Evolutionary conservation across 2,329 filamentous ascomycete genomes (phyloP), one percentile per base, ranked within the genome.

Genomic region (Fusarium robinianum): DNA sequence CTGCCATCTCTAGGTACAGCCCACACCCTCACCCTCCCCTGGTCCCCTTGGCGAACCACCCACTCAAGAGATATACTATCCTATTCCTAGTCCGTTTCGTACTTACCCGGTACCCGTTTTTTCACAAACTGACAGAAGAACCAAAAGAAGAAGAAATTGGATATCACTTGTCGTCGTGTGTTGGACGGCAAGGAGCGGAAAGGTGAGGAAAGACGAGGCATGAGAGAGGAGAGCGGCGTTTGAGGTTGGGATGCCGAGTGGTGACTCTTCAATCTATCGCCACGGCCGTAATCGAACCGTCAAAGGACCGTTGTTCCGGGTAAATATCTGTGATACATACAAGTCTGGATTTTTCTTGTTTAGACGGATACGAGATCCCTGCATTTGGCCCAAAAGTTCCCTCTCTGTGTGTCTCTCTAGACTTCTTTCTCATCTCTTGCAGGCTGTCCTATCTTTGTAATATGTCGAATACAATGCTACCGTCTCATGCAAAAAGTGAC

Each of bases 111-210:
- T n/a, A n/a, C n/a, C n/a, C n/a, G n/a, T n/a, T n/a, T n/a, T n/a
- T n/a, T n/a, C n/a, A n/a, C n/a, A n/a, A n/a, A n/a, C n/a, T n/a
- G n/a, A n/a, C n/a, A n/a, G n/a, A n/a, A n/a, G n/a, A n/a, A n/a
- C n/a, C n/a, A n/a, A n/a, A n/a, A n/a, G n/a, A n/a, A n/a, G 23
- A 18, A 11, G 21, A 30, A 18, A 37, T 36, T 21, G 39, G 27
- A 32, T 41, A 50, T 46, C 25, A 8, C 36, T 31, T 18, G 19
- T n/a, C 36, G 9, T 29, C 41, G 37, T 40, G 22, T 26, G 12
- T 23, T 32, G 19, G 43, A 43, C 56, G 56, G 56, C 51, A 55
- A 51, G 32, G 25, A 42, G 41, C 56, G 56, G 56, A 52, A 60
- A 57, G n/a, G 27, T 27, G 26, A 55, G 56, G 56, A 49, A 53